Evolutionary conservation across 495 filamentous ascomycete species (phyloP).

Genomic region (Aspergillus wentii): DNA sequence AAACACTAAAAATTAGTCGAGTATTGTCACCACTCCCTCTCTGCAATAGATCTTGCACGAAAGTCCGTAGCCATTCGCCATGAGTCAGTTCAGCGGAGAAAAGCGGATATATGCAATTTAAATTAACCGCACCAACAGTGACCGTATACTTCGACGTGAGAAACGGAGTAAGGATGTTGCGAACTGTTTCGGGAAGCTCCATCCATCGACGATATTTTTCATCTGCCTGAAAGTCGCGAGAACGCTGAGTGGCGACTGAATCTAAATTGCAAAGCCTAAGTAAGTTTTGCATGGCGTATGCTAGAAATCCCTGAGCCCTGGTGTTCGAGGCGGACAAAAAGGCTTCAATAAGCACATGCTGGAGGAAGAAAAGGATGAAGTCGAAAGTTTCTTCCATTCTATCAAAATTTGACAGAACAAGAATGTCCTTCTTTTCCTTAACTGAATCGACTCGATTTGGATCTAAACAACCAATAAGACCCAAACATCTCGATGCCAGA

Average conservation of each 20-base stretch:
- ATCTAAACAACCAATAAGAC: slow-evolving; percentile 85
- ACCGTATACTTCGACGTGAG: slow-evolving; percentile 74
- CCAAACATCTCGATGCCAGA: slow-evolving; percentile 75
- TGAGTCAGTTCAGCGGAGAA: slow-evolving; percentile 62
- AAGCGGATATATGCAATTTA: slow-evolving; percentile 66
- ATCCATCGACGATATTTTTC: slow-evolving; percentile 68
- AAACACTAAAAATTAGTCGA: slow-evolving; percentile 68
- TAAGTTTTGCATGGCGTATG: slow-evolving; percentile 90
- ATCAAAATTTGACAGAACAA: slow-evolving; percentile 82
- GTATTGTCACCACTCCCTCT: slow-evolving; percentile 66
- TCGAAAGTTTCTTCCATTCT: slow-evolving; percentile 73
- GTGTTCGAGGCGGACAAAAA: slow-evolving; percentile 87
- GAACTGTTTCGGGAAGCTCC: slow-evolving; percentile 63
- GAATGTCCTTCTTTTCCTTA: slow-evolving; percentile 69
- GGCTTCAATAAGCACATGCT: slow-evolving; percentile 81
- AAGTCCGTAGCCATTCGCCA: slow-evolving; percentile 69
- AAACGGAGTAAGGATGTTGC: slow-evolving; percentile 81
- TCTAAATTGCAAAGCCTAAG: slow-evolving; percentile 70
- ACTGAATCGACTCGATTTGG: slow-evolving; percentile 80
- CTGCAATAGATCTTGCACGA: slow-evolving; percentile 78
- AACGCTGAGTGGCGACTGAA: slow-evolving; percentile 47
- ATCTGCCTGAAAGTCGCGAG: slow-evolving; percentile 46
- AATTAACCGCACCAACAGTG: slow-evolving; percentile 46
- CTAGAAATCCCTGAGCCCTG: slow-evolving; percentile 80
- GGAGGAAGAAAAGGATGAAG: slow-evolving; percentile 79